phyloP scores from a whole-genome alignment of 305 asterid species.

The Fraxinus dipetala region DNA sequence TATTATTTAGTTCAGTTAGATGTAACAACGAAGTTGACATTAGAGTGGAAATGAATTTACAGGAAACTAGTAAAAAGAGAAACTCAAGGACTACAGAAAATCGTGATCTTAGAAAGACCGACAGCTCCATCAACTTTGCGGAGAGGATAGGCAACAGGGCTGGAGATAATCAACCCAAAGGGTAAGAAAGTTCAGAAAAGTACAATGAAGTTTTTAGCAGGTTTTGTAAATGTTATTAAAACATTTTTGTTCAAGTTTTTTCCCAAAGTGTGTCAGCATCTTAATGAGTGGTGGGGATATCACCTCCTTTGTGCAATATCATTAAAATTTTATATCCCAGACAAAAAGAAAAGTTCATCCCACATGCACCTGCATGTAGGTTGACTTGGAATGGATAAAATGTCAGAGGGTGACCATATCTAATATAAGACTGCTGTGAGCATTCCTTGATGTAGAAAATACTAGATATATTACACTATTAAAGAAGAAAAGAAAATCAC shows the following conservation, averaged over 20 bases:
- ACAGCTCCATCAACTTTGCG: not conserved
- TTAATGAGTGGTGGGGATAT: slow-evolving; percentile 11
- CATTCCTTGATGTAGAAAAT: slow-evolving; percentile 18
- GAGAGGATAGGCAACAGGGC: not conserved
- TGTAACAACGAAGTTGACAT: not conserved
- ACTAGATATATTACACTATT: not conserved
- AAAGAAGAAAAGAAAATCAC: slow-evolving; percentile 51
- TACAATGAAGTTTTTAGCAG: not conserved
- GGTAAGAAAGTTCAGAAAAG: not conserved
- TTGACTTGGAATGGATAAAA: slow-evolving; percentile 15
- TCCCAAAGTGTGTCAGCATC: not conserved
- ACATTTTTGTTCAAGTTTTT: not conserved
- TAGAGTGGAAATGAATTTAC: not conserved
- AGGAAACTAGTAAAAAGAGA: not conserved
- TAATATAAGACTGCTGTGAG: not conserved
- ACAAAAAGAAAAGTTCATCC: not conserved
- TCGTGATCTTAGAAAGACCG: not conserved
- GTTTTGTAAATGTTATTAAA: not conserved
- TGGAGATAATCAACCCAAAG: not conserved
- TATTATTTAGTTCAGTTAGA: not conserved
- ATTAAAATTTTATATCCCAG: not conserved
- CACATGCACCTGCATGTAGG: not conserved
- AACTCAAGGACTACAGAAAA: not conserved
- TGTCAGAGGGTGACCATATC: not conserved
- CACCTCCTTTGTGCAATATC: slow-evolving; percentile 5